Evolutionary conservation across 305 asterid genomes (phyloP).

Genomic region (Fraxinus albicans): DNA sequence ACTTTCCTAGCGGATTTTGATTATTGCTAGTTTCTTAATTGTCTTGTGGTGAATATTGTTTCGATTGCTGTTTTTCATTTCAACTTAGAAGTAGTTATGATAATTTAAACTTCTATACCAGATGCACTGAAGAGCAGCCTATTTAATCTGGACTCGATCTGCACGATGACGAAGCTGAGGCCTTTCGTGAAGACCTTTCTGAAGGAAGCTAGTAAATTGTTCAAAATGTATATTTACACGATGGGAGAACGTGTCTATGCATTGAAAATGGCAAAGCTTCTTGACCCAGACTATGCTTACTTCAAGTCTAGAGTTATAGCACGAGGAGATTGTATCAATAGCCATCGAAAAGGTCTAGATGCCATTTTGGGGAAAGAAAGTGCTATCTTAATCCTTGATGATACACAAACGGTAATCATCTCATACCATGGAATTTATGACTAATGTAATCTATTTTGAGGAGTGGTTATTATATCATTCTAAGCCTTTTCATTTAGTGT

Average conservation of each 20-base stretch:
- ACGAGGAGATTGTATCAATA: slow-evolving; percentile 39
- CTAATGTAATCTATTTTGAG: background rate
- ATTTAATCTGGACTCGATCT: slow-evolving; percentile 26
- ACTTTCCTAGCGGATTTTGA: background rate
- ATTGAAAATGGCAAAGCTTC: slow-evolving; percentile 14
- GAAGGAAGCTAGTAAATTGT: slow-evolving; percentile 38
- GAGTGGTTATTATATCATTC: background rate
- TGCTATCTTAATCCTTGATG: background rate
- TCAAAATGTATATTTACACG: slow-evolving; percentile 14
- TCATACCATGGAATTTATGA: background rate
- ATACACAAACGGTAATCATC: background rate
- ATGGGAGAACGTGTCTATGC: slow-evolving; percentile 14
- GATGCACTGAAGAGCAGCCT: background rate
- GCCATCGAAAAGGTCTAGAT: slow-evolving; percentile 31
- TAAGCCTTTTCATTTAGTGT: background rate
- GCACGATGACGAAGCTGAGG: slow-evolving; percentile 50
- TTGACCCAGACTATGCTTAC: slow-evolving; percentile 15
- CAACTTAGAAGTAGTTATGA: background rate
- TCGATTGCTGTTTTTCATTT: background rate
- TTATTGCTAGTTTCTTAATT: background rate
- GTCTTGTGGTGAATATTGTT: background rate
- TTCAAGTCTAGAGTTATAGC: slow-evolving; percentile 49
- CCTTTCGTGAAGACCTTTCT: slow-evolving; percentile 43
- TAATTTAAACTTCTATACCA: background rate
- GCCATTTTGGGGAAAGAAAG: background rate